These are phyloP conservation scores for Talaromyces ruber DNA, from an alignment of 495 filamentous ascomycete genomes.

Conservation along the genomic window DNA sequence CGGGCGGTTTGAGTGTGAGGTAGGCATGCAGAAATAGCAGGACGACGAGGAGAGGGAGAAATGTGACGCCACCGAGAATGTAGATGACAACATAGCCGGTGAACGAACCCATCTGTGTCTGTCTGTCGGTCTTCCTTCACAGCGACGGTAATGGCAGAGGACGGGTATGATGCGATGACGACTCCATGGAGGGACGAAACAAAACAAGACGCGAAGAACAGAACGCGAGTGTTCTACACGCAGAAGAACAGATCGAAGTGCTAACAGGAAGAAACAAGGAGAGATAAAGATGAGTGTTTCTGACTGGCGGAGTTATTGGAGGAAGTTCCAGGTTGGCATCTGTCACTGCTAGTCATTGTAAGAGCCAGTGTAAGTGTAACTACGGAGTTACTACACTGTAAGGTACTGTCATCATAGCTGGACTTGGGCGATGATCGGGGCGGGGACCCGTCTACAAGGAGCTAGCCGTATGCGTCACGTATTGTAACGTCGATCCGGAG, in stretches of 20 bases:
- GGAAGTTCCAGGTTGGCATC: background rate
- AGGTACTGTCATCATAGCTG: background rate
- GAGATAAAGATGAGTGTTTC: background rate
- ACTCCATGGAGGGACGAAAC: background rate
- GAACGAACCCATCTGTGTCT: constrained; percentile 54
- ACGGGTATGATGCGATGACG: constrained; percentile 5
- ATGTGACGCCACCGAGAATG: constrained; percentile 82
- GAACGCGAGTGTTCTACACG: background rate
- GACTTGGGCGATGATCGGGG: background rate
- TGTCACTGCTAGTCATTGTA: background rate
- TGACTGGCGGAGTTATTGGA: background rate
- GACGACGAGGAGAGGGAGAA: constrained; percentile 67
- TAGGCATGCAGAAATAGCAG: constrained; percentile 60
- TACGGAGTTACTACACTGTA: background rate
- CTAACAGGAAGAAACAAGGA: background rate
- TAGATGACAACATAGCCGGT: constrained; percentile 65
- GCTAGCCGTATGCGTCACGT: background rate
- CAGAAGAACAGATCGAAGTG: background rate
- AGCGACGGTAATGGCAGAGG: constrained; percentile 19
- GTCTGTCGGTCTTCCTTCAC: background rate
- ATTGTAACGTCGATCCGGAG: background rate
- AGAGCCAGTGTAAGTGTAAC: background rate
- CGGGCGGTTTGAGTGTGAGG: constrained; percentile 49
- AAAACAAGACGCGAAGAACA: background rate
- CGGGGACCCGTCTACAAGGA: background rate